phyloP scores from a whole-genome alignment of 2,329 filamentous ascomycete species.

The Penicillium verrucosum region DNA sequence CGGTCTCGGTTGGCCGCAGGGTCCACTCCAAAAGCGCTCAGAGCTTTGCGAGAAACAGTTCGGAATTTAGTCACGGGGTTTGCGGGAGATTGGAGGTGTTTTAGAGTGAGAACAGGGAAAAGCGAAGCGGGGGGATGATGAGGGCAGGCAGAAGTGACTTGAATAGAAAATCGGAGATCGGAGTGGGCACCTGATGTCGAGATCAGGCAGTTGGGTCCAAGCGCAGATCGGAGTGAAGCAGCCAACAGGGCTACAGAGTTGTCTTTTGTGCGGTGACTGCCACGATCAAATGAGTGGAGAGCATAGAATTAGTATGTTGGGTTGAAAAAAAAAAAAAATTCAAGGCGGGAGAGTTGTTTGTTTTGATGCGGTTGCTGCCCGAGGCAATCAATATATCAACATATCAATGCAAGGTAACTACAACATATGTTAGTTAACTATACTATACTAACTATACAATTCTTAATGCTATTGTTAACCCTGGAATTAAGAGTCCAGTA shows the following conservation, averaged over 20 bases:
- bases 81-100: conserved; percentile 3
- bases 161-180: conserved; percentile 11
- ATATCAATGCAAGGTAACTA: conserved; percentile 3
- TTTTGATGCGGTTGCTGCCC: conserved; percentile 27
- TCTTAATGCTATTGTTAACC: neutral
- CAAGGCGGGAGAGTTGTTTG: conserved; percentile 22
- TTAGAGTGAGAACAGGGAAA: neutral
- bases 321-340: conserved; percentile 14
- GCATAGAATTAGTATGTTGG: neutral
- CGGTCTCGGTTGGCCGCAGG: conserved; percentile 16
- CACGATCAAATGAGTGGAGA: conserved; percentile 10
- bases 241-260: neutral
- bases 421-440: neutral
- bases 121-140: neutral
- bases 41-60: conserved; percentile 7
- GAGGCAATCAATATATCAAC: conserved; percentile 12
- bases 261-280: conserved; percentile 6
- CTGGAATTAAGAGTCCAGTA: neutral
- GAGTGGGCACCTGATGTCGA: conserved; percentile 27
- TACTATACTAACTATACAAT: neutral
- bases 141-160: conserved; percentile 4
- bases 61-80: neutral
- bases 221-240: conserved; percentile 17
- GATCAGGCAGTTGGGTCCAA: conserved; percentile 26
- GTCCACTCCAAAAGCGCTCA: conserved; percentile 11